phyloP scores from a whole-genome alignment of 345 rosid species.

The Limnanthes douglasii region DNA sequence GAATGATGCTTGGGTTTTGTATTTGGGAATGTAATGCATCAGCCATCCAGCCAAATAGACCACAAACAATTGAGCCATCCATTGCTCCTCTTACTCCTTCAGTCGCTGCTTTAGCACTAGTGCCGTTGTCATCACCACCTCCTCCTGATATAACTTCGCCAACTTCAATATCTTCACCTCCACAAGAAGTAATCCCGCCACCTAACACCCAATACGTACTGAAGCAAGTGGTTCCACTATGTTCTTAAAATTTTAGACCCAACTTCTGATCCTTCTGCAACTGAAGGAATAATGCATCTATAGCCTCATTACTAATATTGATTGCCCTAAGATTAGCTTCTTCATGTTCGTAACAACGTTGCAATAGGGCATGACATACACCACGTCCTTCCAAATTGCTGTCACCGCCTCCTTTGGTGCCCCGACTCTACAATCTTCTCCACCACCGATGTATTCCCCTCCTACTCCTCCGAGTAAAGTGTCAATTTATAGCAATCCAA shows the following conservation, averaged over 20 bases:
- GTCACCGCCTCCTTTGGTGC: slow-evolving; percentile 31
- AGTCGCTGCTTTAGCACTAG: slow-evolving; percentile 30
- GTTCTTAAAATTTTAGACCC: slow-evolving; percentile 60
- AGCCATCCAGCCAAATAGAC: too few species aligned
- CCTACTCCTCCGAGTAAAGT: slow-evolving; percentile 36
- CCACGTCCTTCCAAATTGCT: slow-evolving; percentile 23
- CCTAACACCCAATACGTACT: slow-evolving; percentile 65
- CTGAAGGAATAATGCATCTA: slow-evolving; percentile 19
- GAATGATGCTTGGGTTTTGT: too few species aligned
- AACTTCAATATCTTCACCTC: slow-evolving; percentile 24
- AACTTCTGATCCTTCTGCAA: slow-evolving; percentile 29
- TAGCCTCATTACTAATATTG: slow-evolving; percentile 14
- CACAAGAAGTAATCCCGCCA: slow-evolving; percentile 23
- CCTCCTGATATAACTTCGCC: slow-evolving; percentile 24
- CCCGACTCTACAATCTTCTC: slow-evolving; percentile 36
- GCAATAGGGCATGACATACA: slow-evolving; percentile 12
- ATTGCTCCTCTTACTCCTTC: slow-evolving; percentile 31
- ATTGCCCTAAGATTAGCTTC: slow-evolving; percentile 27
- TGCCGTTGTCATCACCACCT: slow-evolving; percentile 34
- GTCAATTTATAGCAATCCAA: slow-evolving; percentile 18
- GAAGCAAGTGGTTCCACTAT: slow-evolving; percentile 64
- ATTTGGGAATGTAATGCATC: too few species aligned
- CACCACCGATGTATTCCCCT: slow-evolving; percentile 32
- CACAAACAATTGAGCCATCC: too few species aligned
- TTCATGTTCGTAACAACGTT: too few species aligned